Percentiles rank a stretch among this genome's conserved stretches.
phyloP scores from a whole-genome alignment of 371 early-diverging fungal genomes.

The Mucor circinelloides region DNA sequence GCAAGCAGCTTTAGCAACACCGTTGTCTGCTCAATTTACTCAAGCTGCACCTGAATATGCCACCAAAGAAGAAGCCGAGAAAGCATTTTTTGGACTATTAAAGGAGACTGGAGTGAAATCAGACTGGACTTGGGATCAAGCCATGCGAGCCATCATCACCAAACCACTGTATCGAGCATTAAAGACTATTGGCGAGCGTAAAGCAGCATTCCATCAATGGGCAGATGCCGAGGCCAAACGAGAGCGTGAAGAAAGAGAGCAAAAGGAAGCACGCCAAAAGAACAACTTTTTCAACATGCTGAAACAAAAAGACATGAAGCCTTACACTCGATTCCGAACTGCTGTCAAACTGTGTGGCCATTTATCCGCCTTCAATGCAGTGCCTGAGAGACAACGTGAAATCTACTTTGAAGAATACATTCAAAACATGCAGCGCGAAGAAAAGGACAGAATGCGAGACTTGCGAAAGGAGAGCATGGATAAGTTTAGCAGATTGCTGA shows the following conservation, averaged over 20 bases:
- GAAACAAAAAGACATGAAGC: conserved; percentile 35
- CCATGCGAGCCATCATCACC: conserved; percentile 82
- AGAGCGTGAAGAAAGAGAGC: conserved; percentile 53
- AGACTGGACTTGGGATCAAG: conserved; percentile 91
- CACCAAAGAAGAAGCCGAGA: conserved; percentile 84
- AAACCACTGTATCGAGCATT: conserved; percentile 87
- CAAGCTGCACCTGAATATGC: conserved; percentile 53
- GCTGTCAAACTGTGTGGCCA: conserved; percentile 46
- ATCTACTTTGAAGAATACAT: conserved; percentile 68
- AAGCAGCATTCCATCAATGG: conserved; percentile 77
- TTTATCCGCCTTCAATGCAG: conserved; percentile 50
- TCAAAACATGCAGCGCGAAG: conserved; percentile 52
- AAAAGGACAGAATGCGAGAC: conserved; percentile 68
- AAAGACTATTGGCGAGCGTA: conserved; percentile 78
- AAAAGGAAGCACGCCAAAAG: conserved; percentile 48
- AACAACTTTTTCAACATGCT: conserved; percentile 48
- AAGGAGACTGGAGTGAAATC: conserved; percentile 73
- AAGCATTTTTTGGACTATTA: conserved; percentile 77
- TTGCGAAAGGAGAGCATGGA: conserved; percentile 68
- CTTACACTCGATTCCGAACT: conserved; percentile 57
- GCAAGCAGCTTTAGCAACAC: background rate
- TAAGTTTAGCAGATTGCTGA: conserved; percentile 57
- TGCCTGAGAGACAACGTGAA: conserved; percentile 57
- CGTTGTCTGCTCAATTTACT: conserved; percentile 18
- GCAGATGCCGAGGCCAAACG: conserved; percentile 58